Evolutionary conservation across 2,329 filamentous ascomycete species (phyloP).

Genomic region (Calonectria pseudoturangicola): DNA sequence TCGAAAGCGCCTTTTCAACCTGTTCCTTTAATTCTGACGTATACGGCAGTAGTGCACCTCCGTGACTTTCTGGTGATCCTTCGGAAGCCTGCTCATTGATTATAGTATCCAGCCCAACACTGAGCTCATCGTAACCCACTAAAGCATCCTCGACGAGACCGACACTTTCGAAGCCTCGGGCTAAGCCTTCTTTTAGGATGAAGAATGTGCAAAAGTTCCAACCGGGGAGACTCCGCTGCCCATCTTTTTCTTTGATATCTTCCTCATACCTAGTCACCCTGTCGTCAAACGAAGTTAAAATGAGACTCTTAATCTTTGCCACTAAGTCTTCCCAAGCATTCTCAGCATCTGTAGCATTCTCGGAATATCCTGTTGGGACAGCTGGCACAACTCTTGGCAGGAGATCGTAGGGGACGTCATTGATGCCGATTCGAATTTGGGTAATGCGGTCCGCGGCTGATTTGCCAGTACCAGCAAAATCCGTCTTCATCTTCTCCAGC

Average conservation of each 20-base stretch:
- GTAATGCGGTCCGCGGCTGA: slow-evolving; percentile 84
- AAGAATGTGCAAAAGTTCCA: slow-evolving; percentile 99
- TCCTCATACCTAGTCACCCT: slow-evolving; percentile 97
- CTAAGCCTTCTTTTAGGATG: slow-evolving; percentile 95
- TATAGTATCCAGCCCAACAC: slow-evolving; percentile 88
- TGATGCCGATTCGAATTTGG: slow-evolving; percentile 87
- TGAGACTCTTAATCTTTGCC: slow-evolving; percentile 88
- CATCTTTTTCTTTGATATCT: slow-evolving; percentile 95
- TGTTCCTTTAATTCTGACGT: slow-evolving; percentile 83
- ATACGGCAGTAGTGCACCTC: slow-evolving; percentile 81
- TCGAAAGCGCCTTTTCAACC: slow-evolving; percentile 71
- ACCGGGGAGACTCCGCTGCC: slow-evolving; percentile 88
- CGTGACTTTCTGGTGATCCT: slow-evolving; percentile 78
- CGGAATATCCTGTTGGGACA: slow-evolving; percentile 78
- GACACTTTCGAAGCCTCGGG: slow-evolving; percentile 95
- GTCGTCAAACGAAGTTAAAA: slow-evolving; percentile 91
- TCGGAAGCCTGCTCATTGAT: slow-evolving; percentile 82
- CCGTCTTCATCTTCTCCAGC: slow-evolving; percentile 90
- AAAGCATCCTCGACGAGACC: slow-evolving; percentile 96
- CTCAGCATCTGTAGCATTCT: slow-evolving; percentile 85
- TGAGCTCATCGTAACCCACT: slow-evolving; percentile 95
- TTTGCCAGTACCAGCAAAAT: slow-evolving; percentile 88
- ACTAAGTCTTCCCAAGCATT: slow-evolving; percentile 90
- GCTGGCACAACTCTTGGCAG: slow-evolving; percentile 78
- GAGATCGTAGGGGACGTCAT: slow-evolving; percentile 79